Percentiles rank a stretch among this genome's conserved stretches.
These are phyloP conservation scores for Pleurotus ostreatus DNA, from an alignment of 768 basidiomycete species.

Conservation along the genomic window DNA sequence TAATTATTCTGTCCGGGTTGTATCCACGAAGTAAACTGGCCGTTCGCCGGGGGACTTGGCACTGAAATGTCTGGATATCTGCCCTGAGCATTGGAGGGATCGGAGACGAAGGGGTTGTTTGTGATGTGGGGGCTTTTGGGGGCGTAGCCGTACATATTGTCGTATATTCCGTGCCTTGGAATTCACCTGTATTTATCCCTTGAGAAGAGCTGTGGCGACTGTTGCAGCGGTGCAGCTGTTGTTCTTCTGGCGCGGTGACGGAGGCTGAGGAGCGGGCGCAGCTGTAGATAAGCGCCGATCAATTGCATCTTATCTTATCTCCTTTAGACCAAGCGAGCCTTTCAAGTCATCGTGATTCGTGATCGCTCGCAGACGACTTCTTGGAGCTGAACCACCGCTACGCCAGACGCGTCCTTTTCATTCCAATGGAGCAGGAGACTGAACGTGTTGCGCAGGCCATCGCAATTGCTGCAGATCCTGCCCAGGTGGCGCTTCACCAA, in stretches of 20 bases:
- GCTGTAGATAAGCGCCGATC: not conserved
- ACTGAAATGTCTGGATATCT: slow-evolving; percentile 65
- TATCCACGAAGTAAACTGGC: slow-evolving; percentile 37
- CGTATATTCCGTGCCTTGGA: not conserved
- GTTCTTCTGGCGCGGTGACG: not conserved
- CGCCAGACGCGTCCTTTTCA: not conserved
- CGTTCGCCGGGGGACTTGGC: slow-evolving; percentile 14
- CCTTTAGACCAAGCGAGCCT: not conserved
- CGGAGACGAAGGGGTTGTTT: slow-evolving; percentile 71
- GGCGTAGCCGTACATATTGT: slow-evolving; percentile 25
- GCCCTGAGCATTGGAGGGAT: slow-evolving; percentile 39
- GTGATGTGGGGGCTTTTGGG: slow-evolving; percentile 31
- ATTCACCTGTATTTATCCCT: not conserved
- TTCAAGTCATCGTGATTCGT: slow-evolving; percentile 2
- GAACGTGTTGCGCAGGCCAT: slow-evolving; percentile 82
- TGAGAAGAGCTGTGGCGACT: not conserved
- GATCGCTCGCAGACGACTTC: not conserved
- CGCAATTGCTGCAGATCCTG: slow-evolving; percentile 80
- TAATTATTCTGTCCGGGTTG: slow-evolving; percentile 19
- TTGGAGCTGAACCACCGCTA: not conserved
- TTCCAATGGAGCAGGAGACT: slow-evolving; percentile 67
- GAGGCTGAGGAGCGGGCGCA: not conserved
- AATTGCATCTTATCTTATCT: slow-evolving; percentile 6
- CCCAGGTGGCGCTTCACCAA: slow-evolving; percentile 66
- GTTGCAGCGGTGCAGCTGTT: not conserved